Conservation (phyloP, 106 monocot genomes). For the Phalaenopsis equestris region DNA sequence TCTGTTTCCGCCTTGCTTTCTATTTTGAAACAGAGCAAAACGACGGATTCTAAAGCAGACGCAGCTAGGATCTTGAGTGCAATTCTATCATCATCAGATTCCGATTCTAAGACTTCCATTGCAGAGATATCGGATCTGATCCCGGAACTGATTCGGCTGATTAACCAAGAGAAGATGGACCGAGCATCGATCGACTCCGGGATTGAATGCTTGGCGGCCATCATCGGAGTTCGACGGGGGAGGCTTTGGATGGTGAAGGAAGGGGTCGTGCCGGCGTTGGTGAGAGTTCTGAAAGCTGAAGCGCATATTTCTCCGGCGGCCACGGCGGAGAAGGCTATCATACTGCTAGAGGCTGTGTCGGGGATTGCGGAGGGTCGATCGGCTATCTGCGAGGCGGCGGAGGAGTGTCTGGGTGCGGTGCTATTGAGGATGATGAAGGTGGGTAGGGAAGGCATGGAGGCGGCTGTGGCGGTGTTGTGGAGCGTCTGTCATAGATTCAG, state of each 20-base stretch:
- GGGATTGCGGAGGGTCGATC: constrained; percentile 45
- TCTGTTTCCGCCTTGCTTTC: constrained; percentile 13
- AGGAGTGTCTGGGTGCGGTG: constrained; percentile 20
- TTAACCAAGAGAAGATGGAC: constrained; percentile 14
- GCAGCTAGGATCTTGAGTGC: constrained; percentile 35
- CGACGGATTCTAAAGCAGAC: constrained; percentile 18
- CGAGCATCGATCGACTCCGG: constrained; percentile 14
- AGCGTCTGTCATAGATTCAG: constrained; percentile 47
- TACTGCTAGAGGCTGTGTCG: constrained; percentile 40
- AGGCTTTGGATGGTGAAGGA: constrained; percentile 24
- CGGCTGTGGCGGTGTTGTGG: constrained; percentile 67
- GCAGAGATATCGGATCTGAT: constrained; percentile 28
- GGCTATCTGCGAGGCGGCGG: constrained; percentile 40
- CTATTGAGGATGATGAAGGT: constrained; percentile 51
- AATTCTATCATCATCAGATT: constrained; percentile 8
- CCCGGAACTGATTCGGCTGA: constrained; percentile 34
- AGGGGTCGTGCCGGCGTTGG: constrained; percentile 24
- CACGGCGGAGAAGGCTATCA: constrained; percentile 41
- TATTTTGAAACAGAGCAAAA: constrained; percentile 13
- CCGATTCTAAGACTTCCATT: constrained; percentile 16
- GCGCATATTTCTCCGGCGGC: background rate
- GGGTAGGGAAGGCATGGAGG: constrained; percentile 46
- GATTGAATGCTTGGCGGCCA: constrained; percentile 24
- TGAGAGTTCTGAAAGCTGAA: constrained; percentile 1
- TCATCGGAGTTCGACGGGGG: constrained; percentile 10